These are phyloP conservation scores for Paracorniculantispora psalliotae DNA, from an alignment of 2,329 filamentous ascomycete species.

Conservation along the genomic window DNA sequence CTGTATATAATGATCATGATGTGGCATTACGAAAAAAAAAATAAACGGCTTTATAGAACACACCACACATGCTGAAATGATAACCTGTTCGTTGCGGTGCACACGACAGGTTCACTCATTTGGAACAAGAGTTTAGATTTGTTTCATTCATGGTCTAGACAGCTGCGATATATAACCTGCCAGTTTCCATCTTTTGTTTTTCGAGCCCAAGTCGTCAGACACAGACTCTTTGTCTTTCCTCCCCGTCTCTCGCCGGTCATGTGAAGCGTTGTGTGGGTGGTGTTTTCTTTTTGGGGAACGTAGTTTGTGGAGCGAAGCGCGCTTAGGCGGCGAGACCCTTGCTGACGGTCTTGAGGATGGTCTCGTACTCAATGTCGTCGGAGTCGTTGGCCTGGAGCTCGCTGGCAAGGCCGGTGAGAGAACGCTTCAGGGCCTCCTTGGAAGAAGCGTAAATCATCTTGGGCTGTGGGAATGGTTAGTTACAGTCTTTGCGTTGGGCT, in stretches of 20 bases:
- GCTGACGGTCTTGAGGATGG: slow-evolving; percentile 62
- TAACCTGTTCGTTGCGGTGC: neutral
- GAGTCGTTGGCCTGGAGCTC: slow-evolving; percentile 81
- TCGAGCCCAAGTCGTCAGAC: neutral
- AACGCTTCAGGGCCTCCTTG: slow-evolving; percentile 78
- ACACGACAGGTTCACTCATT: neutral
- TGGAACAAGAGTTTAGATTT: neutral
- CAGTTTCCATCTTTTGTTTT: slow-evolving; percentile 9
- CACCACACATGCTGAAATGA: neutral
- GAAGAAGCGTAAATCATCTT: slow-evolving; percentile 91
- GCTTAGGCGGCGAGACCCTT: slow-evolving; percentile 54
- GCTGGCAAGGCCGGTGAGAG: slow-evolving; percentile 67
- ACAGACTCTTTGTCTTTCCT: neutral
- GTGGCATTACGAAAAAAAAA: neutral
- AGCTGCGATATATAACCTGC: slow-evolving; percentile 13
- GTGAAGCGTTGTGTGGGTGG: neutral
- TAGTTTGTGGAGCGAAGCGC: neutral
- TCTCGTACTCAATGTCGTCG: slow-evolving; percentile 76
- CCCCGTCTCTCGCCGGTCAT: neutral
- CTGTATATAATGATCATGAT: neutral
- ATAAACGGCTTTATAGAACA: neutral
- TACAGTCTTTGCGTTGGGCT: neutral
- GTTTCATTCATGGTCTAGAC: slow-evolving; percentile 4
- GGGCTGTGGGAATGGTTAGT: slow-evolving; percentile 44
- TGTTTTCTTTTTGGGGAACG: neutral